Evolutionary conservation across 2,329 filamentous ascomycete species (phyloP).

Genomic region (Fusarium tanahbumbuense): DNA sequence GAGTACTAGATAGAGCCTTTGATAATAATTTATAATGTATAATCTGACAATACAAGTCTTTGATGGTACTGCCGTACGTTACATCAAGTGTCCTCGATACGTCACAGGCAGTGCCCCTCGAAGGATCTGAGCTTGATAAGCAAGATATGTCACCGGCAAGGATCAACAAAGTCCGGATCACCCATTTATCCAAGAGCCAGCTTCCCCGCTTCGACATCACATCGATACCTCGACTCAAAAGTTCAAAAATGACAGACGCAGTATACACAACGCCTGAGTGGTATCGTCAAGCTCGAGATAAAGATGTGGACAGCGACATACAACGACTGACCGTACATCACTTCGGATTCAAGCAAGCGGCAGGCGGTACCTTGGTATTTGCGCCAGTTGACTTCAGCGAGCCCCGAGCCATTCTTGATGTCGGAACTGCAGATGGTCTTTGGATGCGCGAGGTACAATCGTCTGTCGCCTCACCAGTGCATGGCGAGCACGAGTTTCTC

Average conservation of each 20-base stretch:
- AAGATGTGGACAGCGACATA: constrained; percentile 19
- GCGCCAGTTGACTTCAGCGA: background rate
- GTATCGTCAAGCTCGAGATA: constrained; percentile 7
- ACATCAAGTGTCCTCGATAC: background rate
- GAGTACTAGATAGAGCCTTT: background rate
- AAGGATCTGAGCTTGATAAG: background rate
- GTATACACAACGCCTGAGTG: constrained; percentile 15
- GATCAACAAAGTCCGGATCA: background rate
- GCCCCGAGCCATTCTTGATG: background rate
- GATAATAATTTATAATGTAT: background rate
- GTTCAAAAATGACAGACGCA: background rate
- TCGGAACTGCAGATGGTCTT: constrained; percentile 11
- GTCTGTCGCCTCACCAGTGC: accelerated
- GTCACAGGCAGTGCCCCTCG: background rate
- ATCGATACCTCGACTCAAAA: background rate
- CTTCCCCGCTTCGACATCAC: background rate
- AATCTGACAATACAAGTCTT: background rate
- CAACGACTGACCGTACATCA: constrained; percentile 9
- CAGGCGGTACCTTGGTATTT: background rate
- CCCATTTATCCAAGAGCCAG: no score
- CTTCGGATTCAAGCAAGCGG: constrained; percentile 10
- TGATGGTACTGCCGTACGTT: background rate
- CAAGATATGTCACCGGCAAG: background rate
- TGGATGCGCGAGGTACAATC: constrained; percentile 17
- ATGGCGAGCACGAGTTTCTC: background rate